Evolutionary conservation across 2,329 filamentous ascomycete genomes (phyloP).

Genomic region (Penicillium sp.): DNA sequence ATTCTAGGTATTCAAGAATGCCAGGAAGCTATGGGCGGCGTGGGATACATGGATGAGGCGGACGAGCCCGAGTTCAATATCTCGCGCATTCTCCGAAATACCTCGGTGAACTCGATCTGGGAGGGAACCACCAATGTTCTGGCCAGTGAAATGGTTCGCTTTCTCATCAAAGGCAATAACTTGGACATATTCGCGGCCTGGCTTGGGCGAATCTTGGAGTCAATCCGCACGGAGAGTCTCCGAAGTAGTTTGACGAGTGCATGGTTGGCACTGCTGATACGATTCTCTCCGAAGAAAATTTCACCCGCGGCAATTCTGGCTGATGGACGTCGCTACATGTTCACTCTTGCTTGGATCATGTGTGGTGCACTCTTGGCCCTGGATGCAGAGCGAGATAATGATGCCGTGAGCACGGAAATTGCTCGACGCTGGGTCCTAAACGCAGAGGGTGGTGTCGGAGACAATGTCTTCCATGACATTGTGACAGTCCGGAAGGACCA

Average conservation of each 20-base stretch:
- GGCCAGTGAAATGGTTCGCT: constrained; percentile 55
- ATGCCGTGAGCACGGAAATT: constrained; percentile 38
- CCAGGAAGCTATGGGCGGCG: constrained; percentile 40
- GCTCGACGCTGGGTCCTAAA: constrained; percentile 42
- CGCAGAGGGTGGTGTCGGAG: constrained; percentile 36
- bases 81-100: constrained; percentile 68
- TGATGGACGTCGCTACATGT: constrained; percentile 39
- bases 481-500: constrained; percentile 5
- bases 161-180: constrained; percentile 30
- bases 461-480: constrained; percentile 31
- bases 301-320: constrained; percentile 27
- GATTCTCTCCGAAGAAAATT: constrained; percentile 18
- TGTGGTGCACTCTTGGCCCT: constrained; percentile 40
- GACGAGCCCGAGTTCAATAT: constrained; percentile 67
- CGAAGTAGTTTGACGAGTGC: constrained; percentile 12
- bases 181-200: constrained; percentile 43
- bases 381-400: constrained; percentile 42
- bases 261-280: constrained; percentile 23
- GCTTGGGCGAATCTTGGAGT: constrained; percentile 41
- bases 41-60: constrained; percentile 45
- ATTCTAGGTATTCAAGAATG: constrained; percentile 41
- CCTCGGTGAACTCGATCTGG: constrained; percentile 63
- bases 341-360: constrained; percentile 42
- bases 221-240: constrained; percentile 15
- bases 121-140: constrained; percentile 76